These are phyloP conservation scores for Penicillium paradoxum DNA, from an alignment of 495 filamentous ascomycete genomes.

Conservation along the genomic window DNA sequence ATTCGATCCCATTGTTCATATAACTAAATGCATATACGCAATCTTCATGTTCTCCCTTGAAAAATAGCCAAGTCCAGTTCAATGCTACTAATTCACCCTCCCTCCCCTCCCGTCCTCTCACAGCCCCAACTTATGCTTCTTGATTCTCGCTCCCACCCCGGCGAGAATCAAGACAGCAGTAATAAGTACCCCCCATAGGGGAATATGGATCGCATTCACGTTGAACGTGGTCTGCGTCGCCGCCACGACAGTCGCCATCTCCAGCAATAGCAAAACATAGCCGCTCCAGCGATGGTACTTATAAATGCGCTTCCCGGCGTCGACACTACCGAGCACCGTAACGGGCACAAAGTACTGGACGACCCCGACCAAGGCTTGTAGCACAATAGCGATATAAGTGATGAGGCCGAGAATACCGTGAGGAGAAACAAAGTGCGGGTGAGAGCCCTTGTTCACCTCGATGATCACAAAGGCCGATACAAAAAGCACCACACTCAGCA, in stretches of 20 bases:
- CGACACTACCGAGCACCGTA: slow-evolving; percentile 65
- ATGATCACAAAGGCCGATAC: slow-evolving; percentile 68
- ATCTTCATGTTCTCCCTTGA: too few relatives aligned
- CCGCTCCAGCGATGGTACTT: slow-evolving; percentile 84
- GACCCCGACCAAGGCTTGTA: slow-evolving; percentile 74
- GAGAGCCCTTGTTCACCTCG: slow-evolving; percentile 71
- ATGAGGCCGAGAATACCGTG: slow-evolving; percentile 77
- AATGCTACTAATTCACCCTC: background rate
- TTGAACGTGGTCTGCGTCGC: slow-evolving; percentile 73
- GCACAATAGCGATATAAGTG: slow-evolving; percentile 63
- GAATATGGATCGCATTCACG: slow-evolving; percentile 55
- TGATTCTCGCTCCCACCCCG: slow-evolving; percentile 72
- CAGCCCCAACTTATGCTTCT: slow-evolving; percentile 76
- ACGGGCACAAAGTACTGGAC: slow-evolving; percentile 68
- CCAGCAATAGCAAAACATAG: slow-evolving; percentile 65
- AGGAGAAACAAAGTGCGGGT: slow-evolving; percentile 67
- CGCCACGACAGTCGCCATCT: slow-evolving; percentile 67
- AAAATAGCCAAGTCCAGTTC: background rate
- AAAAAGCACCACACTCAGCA: slow-evolving; percentile 56
- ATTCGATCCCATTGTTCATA: too few relatives aligned
- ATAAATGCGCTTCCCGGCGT: slow-evolving; percentile 74
- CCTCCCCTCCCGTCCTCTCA: slow-evolving; percentile 5
- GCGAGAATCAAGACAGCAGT: slow-evolving; percentile 55
- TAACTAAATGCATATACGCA: too few relatives aligned
- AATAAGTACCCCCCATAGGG: slow-evolving; percentile 65